Evolutionary conservation across 2,329 filamentous ascomycete species (phyloP), one percentile per base, ranked within the genome.

Genomic region (Aspergillus sp.): DNA sequence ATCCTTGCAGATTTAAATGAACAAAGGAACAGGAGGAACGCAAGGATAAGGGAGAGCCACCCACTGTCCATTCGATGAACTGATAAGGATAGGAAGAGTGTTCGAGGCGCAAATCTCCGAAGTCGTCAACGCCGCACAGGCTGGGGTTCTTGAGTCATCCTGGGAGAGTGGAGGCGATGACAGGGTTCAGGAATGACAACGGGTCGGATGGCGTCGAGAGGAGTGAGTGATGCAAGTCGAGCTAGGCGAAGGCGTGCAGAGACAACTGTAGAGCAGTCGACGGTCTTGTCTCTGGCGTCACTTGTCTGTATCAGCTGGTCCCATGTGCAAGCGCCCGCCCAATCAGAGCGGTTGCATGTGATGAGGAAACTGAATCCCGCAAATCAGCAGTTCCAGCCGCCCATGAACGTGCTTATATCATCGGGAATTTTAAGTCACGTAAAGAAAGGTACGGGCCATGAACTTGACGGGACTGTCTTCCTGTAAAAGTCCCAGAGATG

Each of bases 241-340:
- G 44, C 52, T 54, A 58, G 40, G 58, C 51, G 48, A 48, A 62
- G 57, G 47, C 42, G 51, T 51, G 56, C 49, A 59, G 39, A 30
- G 51, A 30, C 44, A 49, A 39, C 44, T 20, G 22, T 15, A 39
- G 30, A 51, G 30, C 22, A 45, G 40, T 47, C 27, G 44, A n/a
- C 24, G 34, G 48, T 39, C 50, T 52, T 40, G 37, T 20, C 49
- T 34, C 64, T 66, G 65, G 64, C 66, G 66, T 68, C 66, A 68
- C 60, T 66, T 44, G 61, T 58, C 55, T 34, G 57, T 66, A 68
- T 68, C 66, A 67, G 61, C 64, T 66, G 64, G 57, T 57, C 56
- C 40, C 37, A 20, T 30, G 37, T 42, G 34, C 17, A 20, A 34
- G 11, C 12, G n/a, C 12, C n/a, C 17, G 51, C 15, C 63, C 63